Evolutionary conservation across 1,284 basidiomycete species (phyloP).

Genomic region (Puccinia coronata): DNA sequence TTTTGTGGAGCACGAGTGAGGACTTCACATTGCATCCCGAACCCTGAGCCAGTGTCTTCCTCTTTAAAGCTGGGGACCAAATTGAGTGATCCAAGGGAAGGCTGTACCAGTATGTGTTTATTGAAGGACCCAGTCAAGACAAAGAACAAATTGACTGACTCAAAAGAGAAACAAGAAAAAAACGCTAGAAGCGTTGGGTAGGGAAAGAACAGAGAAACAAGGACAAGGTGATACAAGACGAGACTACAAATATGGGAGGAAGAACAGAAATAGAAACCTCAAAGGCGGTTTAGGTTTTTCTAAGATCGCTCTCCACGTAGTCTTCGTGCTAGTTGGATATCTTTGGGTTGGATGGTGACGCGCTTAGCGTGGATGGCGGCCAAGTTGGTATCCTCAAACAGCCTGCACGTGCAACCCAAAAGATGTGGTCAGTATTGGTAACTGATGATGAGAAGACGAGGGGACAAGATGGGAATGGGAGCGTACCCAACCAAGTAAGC

Average conservation of each 20-base stretch:
- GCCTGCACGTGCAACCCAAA: conserved; percentile 55
- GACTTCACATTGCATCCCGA: too few relatives aligned
- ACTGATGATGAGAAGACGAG: not conserved
- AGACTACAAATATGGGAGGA: not conserved
- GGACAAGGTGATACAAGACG: not conserved
- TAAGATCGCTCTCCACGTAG: conserved; percentile 72
- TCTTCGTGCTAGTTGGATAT: conserved; percentile 75
- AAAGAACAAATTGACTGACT: too few relatives aligned
- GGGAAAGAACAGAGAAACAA: too few relatives aligned
- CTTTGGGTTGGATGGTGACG: conserved; percentile 66
- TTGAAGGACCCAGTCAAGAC: too few relatives aligned
- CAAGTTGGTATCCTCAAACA: conserved; percentile 64
- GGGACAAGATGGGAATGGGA: too few relatives aligned
- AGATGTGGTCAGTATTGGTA: conserved; percentile 26
- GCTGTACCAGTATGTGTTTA: too few relatives aligned
- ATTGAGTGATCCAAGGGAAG: too few relatives aligned
- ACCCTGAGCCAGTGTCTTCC: too few relatives aligned
- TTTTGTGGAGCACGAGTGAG: too few relatives aligned
- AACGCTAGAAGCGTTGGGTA: too few relatives aligned
- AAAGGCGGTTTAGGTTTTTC: not conserved
- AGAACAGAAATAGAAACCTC: not conserved
- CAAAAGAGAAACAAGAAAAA: too few relatives aligned
- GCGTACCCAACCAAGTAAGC: conserved; percentile 62
- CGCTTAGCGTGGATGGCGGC: conserved; percentile 63
- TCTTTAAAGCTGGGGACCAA: too few relatives aligned